Base-by-base conservation (phyloP, 208 protist species). In the Leptomonas pyrrhocoris region DNA sequence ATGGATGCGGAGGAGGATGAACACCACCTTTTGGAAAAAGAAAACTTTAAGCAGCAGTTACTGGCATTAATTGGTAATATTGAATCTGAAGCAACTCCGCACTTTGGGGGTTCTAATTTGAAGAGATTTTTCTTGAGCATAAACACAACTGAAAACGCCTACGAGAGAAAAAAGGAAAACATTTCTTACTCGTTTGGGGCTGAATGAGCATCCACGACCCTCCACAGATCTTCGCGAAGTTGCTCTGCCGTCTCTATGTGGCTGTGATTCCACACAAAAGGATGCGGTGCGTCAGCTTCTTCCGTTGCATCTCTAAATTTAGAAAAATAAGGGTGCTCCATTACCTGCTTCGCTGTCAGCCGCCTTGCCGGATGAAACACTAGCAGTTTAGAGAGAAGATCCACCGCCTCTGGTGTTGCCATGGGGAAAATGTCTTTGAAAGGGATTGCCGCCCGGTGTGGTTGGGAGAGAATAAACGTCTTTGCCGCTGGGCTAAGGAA, bases 291-390 rank as follows among this genome's bases (percentile, higher is more conserved):
- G 3, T 36, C 77, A 16, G 88, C 81, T 63, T 98, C 97, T 16
- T 90, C 82, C 15, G 69, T 79, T 21, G 89, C 69, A 56, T 97
- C 82, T 30, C 92, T 82, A 82, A 97, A 98, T 50, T 92, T 89
- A 2, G 61, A 40, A 85, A 99, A 96, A 73, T 97, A 99, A 6
- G 93, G 90, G 71, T 99, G 96, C 65, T 92, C 90, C 51, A 99
- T 88, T n/a, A 97, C 93, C 60, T 98, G 83, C 48, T 88, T 90
- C 18, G 96, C 93, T 2, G 95, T 98, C 31, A 98, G 76, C 31
- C 98, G 86, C 81, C 97, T 98, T 8, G 93, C 82, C 25, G 98
- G 98, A 68, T 99, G 98, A 72, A 99, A 99, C 43, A 98, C 93
- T 23, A 99, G 83, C 9, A 99, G 82, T 59, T 97, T 92, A 40